A percentile compares a stretch with the other conserved stretches of the same genome.
Evolutionary conservation across 1,139 yeast genomes (phyloP).

Genomic region (Blastobotrys proliferans): DNA sequence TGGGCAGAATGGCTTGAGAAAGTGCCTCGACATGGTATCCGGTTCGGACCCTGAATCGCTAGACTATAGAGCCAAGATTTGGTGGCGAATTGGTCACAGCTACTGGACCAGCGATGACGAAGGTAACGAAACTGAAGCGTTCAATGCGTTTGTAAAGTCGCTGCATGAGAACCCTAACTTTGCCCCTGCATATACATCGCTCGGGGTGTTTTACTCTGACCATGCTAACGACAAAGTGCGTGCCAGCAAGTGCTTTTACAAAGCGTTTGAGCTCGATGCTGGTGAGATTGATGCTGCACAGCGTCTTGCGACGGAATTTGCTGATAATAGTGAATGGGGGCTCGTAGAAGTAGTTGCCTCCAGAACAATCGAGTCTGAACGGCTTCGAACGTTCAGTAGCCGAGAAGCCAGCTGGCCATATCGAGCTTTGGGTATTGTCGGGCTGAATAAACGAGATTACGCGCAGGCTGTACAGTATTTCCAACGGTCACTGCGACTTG

Average conservation of each 20-base stretch:
- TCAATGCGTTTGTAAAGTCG: slow-evolving; percentile 55
- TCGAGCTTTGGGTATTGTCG: slow-evolving; percentile 76
- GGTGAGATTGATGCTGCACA: slow-evolving; percentile 73
- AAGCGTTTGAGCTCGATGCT: slow-evolving; percentile 83
- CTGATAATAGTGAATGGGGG: slow-evolving; percentile 73
- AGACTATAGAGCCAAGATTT: slow-evolving; percentile 55
- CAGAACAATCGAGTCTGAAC: slow-evolving; percentile 54
- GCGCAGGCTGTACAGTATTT: slow-evolving; percentile 83
- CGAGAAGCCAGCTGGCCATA: slow-evolving; percentile 68
- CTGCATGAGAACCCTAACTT: slow-evolving; percentile 58
- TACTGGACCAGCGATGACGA: slow-evolving; percentile 37
- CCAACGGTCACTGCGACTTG: slow-evolving; percentile 74
- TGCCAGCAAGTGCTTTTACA: slow-evolving; percentile 83
- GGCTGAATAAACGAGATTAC: slow-evolving; percentile 68
- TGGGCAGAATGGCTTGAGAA: slow-evolving; percentile 52
- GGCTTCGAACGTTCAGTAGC: slow-evolving; percentile 37
- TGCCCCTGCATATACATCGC: slow-evolving; percentile 74
- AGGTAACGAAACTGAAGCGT: slow-evolving; percentile 38
- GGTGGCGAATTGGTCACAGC: slow-evolving; percentile 74
- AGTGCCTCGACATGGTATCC: slow-evolving; percentile 42
- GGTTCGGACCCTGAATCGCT: slow-evolving; percentile 52
- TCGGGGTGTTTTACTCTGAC: slow-evolving; percentile 67
- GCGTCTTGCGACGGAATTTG: slow-evolving; percentile 63
- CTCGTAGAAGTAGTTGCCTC: slow-evolving; percentile 73
- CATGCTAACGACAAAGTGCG: slow-evolving; percentile 56